These are phyloP conservation scores for Claviceps sp. DNA, from an alignment of 2,329 filamentous ascomycete species.

Conservation along the genomic window DNA sequence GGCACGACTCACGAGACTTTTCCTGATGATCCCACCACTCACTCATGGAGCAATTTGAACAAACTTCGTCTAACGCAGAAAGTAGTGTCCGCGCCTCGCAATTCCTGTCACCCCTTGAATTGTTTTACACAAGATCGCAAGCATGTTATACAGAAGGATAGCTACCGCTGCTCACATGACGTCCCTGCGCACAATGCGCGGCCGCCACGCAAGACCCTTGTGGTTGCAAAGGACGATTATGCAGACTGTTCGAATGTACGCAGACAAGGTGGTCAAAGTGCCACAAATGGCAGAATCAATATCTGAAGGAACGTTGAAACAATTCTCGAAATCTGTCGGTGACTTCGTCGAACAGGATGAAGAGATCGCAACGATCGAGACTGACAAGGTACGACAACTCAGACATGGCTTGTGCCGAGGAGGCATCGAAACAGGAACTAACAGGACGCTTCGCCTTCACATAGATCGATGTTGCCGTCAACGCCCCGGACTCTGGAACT, in stretches of 20 bases:
- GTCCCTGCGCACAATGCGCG: slow-evolving; percentile 27
- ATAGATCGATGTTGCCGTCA: slow-evolving; percentile 92
- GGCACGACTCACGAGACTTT: no score
- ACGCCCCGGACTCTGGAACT: slow-evolving; percentile 77
- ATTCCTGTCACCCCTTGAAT: no score
- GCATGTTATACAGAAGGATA: slow-evolving; percentile 31
- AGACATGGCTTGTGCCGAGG: not conserved
- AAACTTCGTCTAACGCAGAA: no score
- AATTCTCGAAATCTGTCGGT: slow-evolving; percentile 83
- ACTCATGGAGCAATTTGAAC: no score
- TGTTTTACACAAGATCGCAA: slow-evolving; percentile 5
- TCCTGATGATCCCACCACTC: no score
- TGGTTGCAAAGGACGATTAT: slow-evolving; percentile 36
- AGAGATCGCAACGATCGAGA: slow-evolving; percentile 97
- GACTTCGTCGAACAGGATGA: slow-evolving; percentile 93
- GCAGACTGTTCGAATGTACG: slow-evolving; percentile 48
- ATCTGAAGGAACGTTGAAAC: slow-evolving; percentile 90
- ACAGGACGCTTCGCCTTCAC: not conserved
- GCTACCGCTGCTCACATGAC: slow-evolving; percentile 29
- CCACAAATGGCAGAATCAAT: slow-evolving; percentile 98
- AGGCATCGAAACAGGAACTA: not conserved
- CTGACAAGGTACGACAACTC: slow-evolving; percentile 63
- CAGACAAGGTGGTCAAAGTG: slow-evolving; percentile 81
- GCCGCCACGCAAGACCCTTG: slow-evolving; percentile 11
- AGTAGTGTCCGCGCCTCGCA: no score